Percentiles rank a stretch among this genome's conserved stretches.
Conservation (phyloP, 176 grass and related monocot genomes). For the Leersia perrieri region DNA sequence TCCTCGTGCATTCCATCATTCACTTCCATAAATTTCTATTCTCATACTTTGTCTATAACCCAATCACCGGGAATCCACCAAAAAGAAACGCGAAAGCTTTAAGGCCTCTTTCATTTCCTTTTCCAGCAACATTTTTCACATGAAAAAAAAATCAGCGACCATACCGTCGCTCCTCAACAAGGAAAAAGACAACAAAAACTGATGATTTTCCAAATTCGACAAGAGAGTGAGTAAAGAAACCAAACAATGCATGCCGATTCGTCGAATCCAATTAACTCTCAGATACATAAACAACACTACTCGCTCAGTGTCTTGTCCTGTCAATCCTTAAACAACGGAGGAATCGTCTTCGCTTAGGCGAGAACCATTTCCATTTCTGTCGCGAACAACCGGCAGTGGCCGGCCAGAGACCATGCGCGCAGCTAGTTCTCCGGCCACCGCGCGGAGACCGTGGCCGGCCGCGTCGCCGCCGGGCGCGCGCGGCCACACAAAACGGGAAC, state of each 20-base stretch:
- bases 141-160: not conserved
- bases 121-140: constrained; percentile 7
- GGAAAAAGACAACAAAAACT: not conserved
- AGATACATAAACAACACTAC: constrained; percentile 15
- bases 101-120: not conserved
- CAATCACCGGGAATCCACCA: not conserved
- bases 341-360: not conserved
- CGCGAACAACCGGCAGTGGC: constrained; percentile 25
- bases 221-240: not conserved
- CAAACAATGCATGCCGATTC: not conserved
- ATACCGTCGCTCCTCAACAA: not conserved
- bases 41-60: constrained; percentile 7
- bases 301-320: not conserved
- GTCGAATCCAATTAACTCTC: not conserved
- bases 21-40: not conserved
- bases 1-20: not conserved
- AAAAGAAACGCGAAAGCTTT: not conserved
- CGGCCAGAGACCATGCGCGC: not conserved
- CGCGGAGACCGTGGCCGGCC: not conserved
- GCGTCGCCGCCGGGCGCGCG: constrained; percentile 37
- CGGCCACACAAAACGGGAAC: constrained; percentile 5
- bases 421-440: not conserved
- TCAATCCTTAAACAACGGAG: not conserved
- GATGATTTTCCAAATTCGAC: not conserved
- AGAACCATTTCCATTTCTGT: constrained; percentile 40